phyloP scores from a whole-genome alignment of 2,329 filamentous ascomycete species.

The Trichoderma oligosporum region DNA sequence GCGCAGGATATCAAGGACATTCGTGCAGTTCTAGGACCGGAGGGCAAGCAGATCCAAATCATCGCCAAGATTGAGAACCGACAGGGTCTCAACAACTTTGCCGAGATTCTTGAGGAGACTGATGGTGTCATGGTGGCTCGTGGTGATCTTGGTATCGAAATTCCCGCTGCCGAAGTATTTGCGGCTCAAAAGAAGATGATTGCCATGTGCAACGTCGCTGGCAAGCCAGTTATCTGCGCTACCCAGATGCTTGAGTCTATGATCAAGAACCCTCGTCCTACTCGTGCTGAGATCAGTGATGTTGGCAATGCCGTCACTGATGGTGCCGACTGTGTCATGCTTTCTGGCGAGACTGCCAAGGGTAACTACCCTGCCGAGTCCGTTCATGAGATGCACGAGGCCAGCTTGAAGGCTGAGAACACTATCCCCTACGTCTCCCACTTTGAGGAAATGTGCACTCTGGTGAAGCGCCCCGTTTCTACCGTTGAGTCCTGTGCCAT shows the following conservation, averaged over 20 bases:
- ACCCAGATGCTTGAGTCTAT: slow-evolving; percentile 99
- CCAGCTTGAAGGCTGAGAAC: slow-evolving; percentile 93
- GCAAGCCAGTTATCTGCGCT: slow-evolving; percentile 97
- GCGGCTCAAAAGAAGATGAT: slow-evolving; percentile 99
- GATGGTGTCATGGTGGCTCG: slow-evolving; percentile 99
- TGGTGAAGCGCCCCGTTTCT: slow-evolving; percentile 77
- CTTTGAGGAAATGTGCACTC: slow-evolving; percentile 88
- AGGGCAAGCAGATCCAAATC: slow-evolving; percentile 96
- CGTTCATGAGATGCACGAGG: slow-evolving; percentile 97
- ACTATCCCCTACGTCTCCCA: slow-evolving; percentile 95
- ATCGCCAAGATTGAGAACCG: slow-evolving; percentile 99
- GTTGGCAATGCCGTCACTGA: slow-evolving; percentile 98
- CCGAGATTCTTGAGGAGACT: slow-evolving; percentile 90
- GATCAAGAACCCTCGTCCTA: slow-evolving; percentile 99
- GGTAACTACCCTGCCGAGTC: slow-evolving; percentile 89
- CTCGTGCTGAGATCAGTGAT: slow-evolving; percentile 96
- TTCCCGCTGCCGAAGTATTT: slow-evolving; percentile 96
- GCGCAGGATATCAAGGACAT: slow-evolving; percentile 92
- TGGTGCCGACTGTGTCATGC: slow-evolving; percentile 98
- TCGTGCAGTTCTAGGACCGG: slow-evolving; percentile 82
- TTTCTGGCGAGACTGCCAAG: slow-evolving; percentile 99
- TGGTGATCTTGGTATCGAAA: slow-evolving; percentile 95
- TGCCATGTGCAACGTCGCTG: slow-evolving; percentile 98
- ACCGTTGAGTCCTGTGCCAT: slow-evolving; percentile 94
- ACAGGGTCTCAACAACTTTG: slow-evolving; percentile 99